Percentiles rank a stretch among this genome's conserved stretches.
phyloP scores from a whole-genome alignment of 176 grass and related monocot species.

The Carex cristatella region DNA sequence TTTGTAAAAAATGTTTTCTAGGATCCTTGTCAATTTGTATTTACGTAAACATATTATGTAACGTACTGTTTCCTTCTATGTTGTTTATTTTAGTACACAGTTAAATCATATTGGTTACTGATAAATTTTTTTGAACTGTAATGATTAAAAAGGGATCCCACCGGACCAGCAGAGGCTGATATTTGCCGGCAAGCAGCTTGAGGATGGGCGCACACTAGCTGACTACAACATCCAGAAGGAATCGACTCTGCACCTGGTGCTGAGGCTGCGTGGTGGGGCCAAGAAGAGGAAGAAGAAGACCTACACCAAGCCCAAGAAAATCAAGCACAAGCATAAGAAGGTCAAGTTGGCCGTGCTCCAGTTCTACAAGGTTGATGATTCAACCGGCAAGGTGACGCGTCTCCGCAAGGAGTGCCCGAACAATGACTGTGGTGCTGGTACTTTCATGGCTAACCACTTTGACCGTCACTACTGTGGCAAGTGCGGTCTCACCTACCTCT shows the following conservation, averaged over 20 bases:
- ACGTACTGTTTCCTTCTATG: not conserved
- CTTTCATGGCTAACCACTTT: conserved; percentile 42
- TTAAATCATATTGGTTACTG: not conserved
- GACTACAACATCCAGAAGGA: conserved; percentile 39
- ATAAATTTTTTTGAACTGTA: not conserved
- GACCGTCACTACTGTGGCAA: conserved; percentile 39
- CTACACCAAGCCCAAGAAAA: conserved; percentile 34
- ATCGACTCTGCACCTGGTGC: conserved; percentile 23
- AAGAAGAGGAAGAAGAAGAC: conserved; percentile 36
- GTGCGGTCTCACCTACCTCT: conserved; percentile 36
- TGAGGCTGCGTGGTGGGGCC: conserved; percentile 21
- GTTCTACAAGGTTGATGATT: conserved; percentile 28
- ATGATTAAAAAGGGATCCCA: conserved; percentile 10
- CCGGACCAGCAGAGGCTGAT: conserved; percentile 31
- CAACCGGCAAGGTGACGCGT: conserved; percentile 29
- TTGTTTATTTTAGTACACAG: too few species aligned
- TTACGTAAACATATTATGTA: too few species aligned
- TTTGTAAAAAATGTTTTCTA: not conserved
- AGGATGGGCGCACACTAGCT: conserved; percentile 26
- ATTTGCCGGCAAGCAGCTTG: conserved; percentile 25
- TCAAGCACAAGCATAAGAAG: conserved; percentile 38
- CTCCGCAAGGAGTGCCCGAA: conserved; percentile 38
- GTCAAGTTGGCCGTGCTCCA: conserved; percentile 31
- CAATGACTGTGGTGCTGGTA: conserved; percentile 27
- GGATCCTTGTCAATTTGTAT: too few species aligned